Base-by-base conservation (phyloP, 345 rosid genomes). In the Hypericum androsaemum region DNA sequence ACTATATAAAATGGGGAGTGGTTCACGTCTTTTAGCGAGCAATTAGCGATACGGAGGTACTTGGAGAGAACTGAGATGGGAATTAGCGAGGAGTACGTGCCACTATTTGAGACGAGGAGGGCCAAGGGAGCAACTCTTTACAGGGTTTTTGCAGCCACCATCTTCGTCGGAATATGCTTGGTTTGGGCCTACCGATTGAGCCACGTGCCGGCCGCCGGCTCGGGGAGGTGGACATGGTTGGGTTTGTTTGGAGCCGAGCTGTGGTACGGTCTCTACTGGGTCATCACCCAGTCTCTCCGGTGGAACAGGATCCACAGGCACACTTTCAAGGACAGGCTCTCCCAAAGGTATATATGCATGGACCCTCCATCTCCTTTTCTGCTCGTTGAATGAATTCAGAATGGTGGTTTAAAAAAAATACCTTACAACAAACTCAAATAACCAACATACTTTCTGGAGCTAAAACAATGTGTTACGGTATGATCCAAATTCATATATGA, bases 241-340 rank as follows among this genome's bases (percentile, higher is more conserved):
- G n/a, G n/a, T n/a, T n/a, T n/a, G n/a, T n/a, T n/a, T n/a, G n/a
- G n/a, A n/a, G n/a, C n/a, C n/a, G n/a, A n/a, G n/a, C n/a, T n/a
- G n/a, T n/a, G n/a, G n/a, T n/a, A n/a, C n/a, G n/a, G 61, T 32
- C 12, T 71, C 15, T 71, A 57, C 58, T 65, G 75, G 75, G 12
- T 58, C 35, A 5, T 66, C 36, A 41, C 58, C 7, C 67, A 53
- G 5, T 46, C 65, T 32, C n/a, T 12, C 5, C 36, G 68, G 35
- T 65, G 71, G 71, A 54, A 58, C 50, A 47, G 3, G 5, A 47
- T 61, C 32, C 41, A 61, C 12, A 56, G 71, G n/a, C 17, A 13
- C 43, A 62, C 71, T 41, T 66, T 61, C 63, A 66, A 63, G 50
- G 63, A 63, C 54, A 60, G 66, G 51, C 72, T 67, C 44, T 57